Evolutionary conservation across 192 early-diverging fungal species (phyloP).

Genomic region (Entomortierella parvispora): DNA sequence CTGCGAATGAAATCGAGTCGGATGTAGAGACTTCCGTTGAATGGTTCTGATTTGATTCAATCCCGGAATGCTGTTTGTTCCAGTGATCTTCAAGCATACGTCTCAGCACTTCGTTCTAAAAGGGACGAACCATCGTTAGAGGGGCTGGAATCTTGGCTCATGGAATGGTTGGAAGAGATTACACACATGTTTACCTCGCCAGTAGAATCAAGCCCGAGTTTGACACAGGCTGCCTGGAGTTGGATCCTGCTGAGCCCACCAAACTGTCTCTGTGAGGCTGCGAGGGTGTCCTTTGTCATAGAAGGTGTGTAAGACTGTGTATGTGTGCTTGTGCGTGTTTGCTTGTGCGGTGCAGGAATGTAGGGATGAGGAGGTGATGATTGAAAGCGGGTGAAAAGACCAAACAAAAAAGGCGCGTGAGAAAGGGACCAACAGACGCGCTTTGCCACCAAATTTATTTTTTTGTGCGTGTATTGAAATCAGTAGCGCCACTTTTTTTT

Average conservation of each 20-base stretch:
- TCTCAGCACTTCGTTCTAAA: constrained; percentile 20
- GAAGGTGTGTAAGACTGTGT: neutral
- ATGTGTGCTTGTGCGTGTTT: neutral
- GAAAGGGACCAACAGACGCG: neutral
- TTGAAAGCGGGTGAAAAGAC: neutral
- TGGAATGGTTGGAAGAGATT: too few relatives aligned
- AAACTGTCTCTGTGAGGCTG: neutral
- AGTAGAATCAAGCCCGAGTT: constrained; percentile 35
- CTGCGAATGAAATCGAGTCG: neutral
- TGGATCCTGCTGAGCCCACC: constrained; percentile 22
- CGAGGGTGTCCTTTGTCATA: constrained; percentile 24
- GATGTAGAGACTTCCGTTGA: neutral
- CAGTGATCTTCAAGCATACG: constrained; percentile 7
- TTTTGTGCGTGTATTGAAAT: too few relatives aligned
- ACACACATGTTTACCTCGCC: constrained; percentile 16
- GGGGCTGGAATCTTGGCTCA: too few relatives aligned
- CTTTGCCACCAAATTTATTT: constrained; percentile 28
- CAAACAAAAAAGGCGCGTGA: neutral
- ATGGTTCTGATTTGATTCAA: neutral
- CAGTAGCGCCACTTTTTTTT: neutral
- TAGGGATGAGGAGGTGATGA: neutral
- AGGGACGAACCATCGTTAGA: neutral
- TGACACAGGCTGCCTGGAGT: constrained; percentile 44
- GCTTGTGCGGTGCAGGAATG: neutral
- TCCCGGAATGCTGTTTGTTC: constrained; percentile 1